A percentile compares a stretch with the other conserved stretches of the same genome.
Conservation (phyloP, 345 rosid species). For the Salix purpurea region DNA sequence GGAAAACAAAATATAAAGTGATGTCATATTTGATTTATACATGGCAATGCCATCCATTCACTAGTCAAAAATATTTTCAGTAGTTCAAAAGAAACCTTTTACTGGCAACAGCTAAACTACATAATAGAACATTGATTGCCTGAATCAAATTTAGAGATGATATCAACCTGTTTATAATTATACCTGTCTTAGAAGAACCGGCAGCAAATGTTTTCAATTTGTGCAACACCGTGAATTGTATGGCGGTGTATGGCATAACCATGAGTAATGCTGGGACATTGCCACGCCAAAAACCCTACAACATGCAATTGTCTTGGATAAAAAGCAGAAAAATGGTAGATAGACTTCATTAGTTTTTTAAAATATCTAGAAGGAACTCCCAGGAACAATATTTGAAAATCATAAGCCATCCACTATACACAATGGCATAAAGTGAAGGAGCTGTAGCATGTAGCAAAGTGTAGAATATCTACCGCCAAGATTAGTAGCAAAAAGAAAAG, state of each 20-base stretch:
- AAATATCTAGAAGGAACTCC: neutral
- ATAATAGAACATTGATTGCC: neutral
- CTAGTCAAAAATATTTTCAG: neutral
- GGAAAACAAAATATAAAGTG: neutral
- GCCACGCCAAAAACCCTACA: conserved; percentile 99
- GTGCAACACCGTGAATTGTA: conserved; percentile 83
- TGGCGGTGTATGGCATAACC: conserved; percentile 96
- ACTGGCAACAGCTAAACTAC: neutral
- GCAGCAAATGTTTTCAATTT: conserved; percentile 71
- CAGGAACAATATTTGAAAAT: neutral
- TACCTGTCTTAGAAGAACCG: conserved; percentile 90
- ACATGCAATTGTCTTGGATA: conserved; percentile 20
- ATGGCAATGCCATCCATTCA: neutral
- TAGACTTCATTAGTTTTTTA: neutral
- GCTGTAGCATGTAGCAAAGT: neutral
- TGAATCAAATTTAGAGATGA: neutral
- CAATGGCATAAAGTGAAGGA: neutral
- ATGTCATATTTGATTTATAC: neutral
- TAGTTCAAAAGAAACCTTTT: neutral
- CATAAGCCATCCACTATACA: neutral
- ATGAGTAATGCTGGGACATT: conserved; percentile 96
- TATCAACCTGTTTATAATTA: neutral
- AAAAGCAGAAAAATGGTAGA: neutral
- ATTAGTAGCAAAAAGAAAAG: neutral
- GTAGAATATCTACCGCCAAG: neutral